Evolutionary conservation across 805 yeast genomes (phyloP).

Genomic region (Candida ovalis): DNA sequence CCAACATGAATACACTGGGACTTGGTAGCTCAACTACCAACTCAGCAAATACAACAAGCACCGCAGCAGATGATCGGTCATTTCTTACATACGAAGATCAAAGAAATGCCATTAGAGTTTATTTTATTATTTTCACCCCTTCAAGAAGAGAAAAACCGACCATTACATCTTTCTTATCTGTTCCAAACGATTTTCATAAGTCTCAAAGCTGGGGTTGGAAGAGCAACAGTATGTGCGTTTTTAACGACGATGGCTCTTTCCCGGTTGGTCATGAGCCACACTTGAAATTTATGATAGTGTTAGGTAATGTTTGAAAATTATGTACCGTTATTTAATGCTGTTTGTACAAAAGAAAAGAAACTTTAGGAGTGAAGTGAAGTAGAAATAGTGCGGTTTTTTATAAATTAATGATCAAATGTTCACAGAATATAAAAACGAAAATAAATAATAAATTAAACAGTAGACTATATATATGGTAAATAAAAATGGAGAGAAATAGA

Average conservation of each 20-base stretch:
- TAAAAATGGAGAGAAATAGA: too few relatives aligned
- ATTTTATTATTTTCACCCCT: conserved; percentile 53
- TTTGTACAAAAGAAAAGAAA: too few relatives aligned
- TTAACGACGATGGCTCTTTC: conserved; percentile 45
- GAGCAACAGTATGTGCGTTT: conserved; percentile 49
- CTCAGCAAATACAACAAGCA: background rate
- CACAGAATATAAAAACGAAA: too few relatives aligned
- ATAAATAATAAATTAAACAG: too few relatives aligned
- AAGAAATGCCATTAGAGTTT: conserved; percentile 43
- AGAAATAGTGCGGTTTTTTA: too few relatives aligned
- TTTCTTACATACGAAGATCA: conserved; percentile 43
- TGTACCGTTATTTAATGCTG: too few relatives aligned
- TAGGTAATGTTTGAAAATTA: conserved; percentile 44
- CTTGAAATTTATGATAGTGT: conserved; percentile 45
- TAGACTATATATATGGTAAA: too few relatives aligned
- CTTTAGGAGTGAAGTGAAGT: too few relatives aligned
- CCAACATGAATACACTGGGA: background rate
- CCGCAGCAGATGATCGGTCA: conserved; percentile 21
- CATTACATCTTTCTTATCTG: conserved; percentile 50
- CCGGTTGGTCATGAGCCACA: conserved; percentile 41
- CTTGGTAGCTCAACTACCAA: background rate
- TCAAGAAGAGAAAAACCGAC: conserved; percentile 42
- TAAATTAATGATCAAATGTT: too few relatives aligned
- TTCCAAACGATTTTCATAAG: conserved; percentile 49
- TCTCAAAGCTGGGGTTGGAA: conserved; percentile 66